Evolutionary conservation across 176 grass and related monocot genomes (phyloP).

Genomic region (Puya raimondii): DNA sequence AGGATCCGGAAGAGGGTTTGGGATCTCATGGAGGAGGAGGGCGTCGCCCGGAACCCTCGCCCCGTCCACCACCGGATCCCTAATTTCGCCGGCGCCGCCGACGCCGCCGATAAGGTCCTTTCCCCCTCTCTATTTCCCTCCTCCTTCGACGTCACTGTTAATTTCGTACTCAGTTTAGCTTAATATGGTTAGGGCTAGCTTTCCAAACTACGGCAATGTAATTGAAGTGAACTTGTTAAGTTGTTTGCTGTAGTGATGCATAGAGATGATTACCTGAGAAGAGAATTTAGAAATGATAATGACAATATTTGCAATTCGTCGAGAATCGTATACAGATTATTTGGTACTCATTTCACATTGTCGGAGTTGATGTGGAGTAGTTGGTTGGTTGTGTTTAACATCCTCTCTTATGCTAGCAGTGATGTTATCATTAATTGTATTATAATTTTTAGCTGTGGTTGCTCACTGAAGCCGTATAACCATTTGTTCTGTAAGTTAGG

Average conservation of each 20-base stretch:
- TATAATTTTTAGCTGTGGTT: neutral
- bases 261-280: neutral
- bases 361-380: no score
- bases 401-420: neutral
- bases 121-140: neutral
- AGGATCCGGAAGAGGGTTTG: constrained; percentile 61
- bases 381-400: no score
- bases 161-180: neutral
- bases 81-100: constrained; percentile 64
- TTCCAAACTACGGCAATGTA: no score
- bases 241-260: neutral
- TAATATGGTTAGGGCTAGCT: neutral
- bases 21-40: constrained; percentile 68
- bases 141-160: neutral
- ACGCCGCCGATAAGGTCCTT: constrained; percentile 46
- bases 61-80: constrained; percentile 96
- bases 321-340: no score
- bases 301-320: no score
- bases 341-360: no score
- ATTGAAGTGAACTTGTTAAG: neutral
- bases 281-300: no score
- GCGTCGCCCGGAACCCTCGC: constrained; percentile 57
- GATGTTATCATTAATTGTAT: neutral
- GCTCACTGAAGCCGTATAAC: neutral
- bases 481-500: constrained; percentile 32